phyloP scores from a whole-genome alignment of 495 filamentous ascomycete species.

The Amniculicola lignicola region DNA sequence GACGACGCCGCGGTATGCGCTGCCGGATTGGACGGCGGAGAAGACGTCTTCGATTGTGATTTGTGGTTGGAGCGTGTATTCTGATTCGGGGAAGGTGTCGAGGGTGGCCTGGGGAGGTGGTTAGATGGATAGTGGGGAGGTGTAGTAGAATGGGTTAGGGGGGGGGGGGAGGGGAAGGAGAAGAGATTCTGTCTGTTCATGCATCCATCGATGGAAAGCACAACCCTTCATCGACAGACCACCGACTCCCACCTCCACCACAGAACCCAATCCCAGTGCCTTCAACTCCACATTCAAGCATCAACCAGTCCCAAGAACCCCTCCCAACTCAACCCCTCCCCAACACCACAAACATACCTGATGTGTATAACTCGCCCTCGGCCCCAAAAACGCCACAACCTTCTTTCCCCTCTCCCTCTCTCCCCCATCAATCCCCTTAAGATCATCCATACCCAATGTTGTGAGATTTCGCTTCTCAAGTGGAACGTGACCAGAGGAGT shows the following conservation, averaged over 20 bases:
- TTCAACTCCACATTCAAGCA: too few species aligned
- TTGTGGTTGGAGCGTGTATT: slow-evolving; percentile 31
- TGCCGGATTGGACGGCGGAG: slow-evolving; percentile 63
- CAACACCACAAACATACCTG: slow-evolving; percentile 68
- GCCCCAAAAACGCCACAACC: slow-evolving; percentile 80
- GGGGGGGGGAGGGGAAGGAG: neutral
- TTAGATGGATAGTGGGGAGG: neutral
- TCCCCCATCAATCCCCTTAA: too few species aligned
- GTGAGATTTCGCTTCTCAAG: too few species aligned
- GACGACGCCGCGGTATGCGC: slow-evolving; percentile 70
- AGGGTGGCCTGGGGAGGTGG: slow-evolving; percentile 36
- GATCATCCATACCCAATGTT: too few species aligned
- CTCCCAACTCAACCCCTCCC: too few species aligned
- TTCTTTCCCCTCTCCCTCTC: slow-evolving; percentile 9
- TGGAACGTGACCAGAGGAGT: neutral
- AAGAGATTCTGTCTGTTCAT: too few species aligned
- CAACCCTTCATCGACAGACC: too few species aligned
- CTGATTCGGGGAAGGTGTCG: slow-evolving; percentile 28
- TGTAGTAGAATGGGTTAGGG: neutral
- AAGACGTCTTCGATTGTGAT: slow-evolving; percentile 66
- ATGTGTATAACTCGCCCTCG: slow-evolving; percentile 81
- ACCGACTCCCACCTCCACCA: too few species aligned
- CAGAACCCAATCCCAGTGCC: too few species aligned
- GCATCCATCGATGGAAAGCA: too few species aligned
- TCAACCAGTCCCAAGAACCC: too few species aligned